Base-by-base conservation (phyloP, 495 filamentous ascomycete species). In the Neurospora sp. region DNA sequence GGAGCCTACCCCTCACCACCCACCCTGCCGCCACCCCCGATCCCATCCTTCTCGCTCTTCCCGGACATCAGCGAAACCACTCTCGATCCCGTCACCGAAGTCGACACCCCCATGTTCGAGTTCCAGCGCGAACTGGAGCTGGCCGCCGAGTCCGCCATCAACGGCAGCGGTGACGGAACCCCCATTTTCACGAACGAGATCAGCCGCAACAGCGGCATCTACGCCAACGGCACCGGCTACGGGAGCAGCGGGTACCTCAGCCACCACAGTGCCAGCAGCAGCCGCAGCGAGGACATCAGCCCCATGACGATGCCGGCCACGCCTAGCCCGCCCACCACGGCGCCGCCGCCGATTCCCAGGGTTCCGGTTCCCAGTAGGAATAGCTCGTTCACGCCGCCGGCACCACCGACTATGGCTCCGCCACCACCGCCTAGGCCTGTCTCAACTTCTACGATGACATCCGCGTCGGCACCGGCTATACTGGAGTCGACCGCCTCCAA, bases 31-130 rank as follows among this genome's bases (percentile, higher is more conserved):
- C 9, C 48, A 69, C n/a, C 74, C 37, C 77, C 79, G 16, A 74
- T 77, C 5, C 78, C 79, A 27, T 78, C 77, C 59, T 71, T 81
- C 41, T 78, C 77, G 38, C 75, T 76, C 1, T 76, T 76, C 6
- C 79, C 78, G 18, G 79, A 79, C 71, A 72, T 75, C 2, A 74
- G 75, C 39, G 54, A 66, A 37, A 66, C 23, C 12, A 79, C 77
- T 40, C 72, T 81, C 46, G 79, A 79, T 44, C 75, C 77, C 3
- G 77, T 76, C 3, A 78, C 77, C 18, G 79, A 79, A 71, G 72
- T 75, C 2, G 74, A 76, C 31, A 81, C 78, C 27, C 79, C 78
- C 23, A 18, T 66, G 31, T 18, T 31, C 5, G 54, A n/a, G 38
- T 76, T 78, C 27, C 44, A 72, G 46, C 70, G 77, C 72, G 76